Evolutionary conservation across 495 filamentous ascomycete genomes (phyloP).

Genomic region (Pseudoneurospora amorphoporcata): DNA sequence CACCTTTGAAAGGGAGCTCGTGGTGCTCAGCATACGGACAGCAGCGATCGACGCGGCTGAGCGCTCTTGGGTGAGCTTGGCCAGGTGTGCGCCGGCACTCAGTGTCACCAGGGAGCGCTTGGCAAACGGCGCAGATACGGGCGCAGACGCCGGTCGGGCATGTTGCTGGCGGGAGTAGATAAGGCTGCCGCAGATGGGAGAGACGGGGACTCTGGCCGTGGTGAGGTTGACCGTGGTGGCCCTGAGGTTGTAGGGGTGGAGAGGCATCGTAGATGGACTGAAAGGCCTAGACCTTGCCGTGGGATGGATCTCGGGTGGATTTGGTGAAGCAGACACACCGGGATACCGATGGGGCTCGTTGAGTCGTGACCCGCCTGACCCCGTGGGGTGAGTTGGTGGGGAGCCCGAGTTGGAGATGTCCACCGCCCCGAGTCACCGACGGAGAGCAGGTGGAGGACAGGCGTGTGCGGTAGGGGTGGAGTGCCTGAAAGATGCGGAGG

Average conservation of each 20-base stretch:
- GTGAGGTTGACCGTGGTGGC: background rate
- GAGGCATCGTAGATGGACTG: constrained; percentile 7
- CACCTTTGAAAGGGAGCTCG: constrained; percentile 7
- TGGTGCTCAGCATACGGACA: background rate
- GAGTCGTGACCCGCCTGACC: background rate
- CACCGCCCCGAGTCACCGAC: background rate
- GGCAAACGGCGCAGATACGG: constrained; percentile 4
- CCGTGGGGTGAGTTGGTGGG: background rate
- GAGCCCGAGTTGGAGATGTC: background rate
- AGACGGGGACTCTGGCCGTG: background rate
- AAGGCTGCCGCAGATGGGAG: constrained; percentile 19
- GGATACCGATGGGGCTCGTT: background rate
- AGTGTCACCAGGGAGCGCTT: constrained; percentile 15
- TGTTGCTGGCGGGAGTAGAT: constrained; percentile 7
- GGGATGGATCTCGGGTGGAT: background rate
- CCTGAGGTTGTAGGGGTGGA: constrained; percentile 11
- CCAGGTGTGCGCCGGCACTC: constrained; percentile 7
- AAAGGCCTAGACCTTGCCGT: background rate
- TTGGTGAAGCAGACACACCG: background rate
- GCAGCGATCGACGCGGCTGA: constrained; percentile 7
- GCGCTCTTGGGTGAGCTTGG: constrained; percentile 6
- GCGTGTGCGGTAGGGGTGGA: background rate
- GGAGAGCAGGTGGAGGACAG: background rate
- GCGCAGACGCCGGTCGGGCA: background rate
- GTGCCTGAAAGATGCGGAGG: background rate